Evolutionary conservation across 1,139 yeast genomes (phyloP).

Genomic region (Lodderomyces metapsilosis): DNA sequence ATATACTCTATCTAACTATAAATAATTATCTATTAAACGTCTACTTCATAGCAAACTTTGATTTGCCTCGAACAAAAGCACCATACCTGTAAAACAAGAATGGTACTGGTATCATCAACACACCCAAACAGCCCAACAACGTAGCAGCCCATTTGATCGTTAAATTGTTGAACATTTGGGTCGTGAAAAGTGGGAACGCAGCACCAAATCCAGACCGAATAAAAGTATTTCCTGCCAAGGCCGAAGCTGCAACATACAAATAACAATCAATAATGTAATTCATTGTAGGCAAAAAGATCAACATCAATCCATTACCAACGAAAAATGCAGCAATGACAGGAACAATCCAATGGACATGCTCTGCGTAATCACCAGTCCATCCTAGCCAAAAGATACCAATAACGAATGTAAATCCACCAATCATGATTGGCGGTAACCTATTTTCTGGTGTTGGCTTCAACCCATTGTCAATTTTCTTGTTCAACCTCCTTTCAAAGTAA

Average conservation of each 20-base stretch:
- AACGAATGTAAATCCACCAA: slow-evolving; percentile 67
- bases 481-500: slow-evolving; percentile 19
- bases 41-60: slow-evolving; percentile 56
- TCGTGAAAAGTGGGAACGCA: slow-evolving; percentile 49
- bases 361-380: slow-evolving; percentile 76
- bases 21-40: neutral
- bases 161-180: slow-evolving; percentile 71
- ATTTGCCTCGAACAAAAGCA: slow-evolving; percentile 52
- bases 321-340: slow-evolving; percentile 73
- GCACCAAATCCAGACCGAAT: slow-evolving; percentile 60
- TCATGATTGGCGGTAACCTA: slow-evolving; percentile 70
- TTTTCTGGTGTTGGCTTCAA: slow-evolving; percentile 75
- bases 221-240: slow-evolving; percentile 84
- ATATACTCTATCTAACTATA: too few species aligned
- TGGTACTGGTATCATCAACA: too few species aligned
- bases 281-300: slow-evolving; percentile 73
- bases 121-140: slow-evolving; percentile 68
- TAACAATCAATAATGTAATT: slow-evolving; percentile 82
- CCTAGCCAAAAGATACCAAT: slow-evolving; percentile 81
- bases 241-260: slow-evolving; percentile 79
- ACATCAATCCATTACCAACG: slow-evolving; percentile 71
- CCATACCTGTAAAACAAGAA: slow-evolving; percentile 68
- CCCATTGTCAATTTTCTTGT: slow-evolving; percentile 36
- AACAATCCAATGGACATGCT: slow-evolving; percentile 74
- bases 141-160: slow-evolving; percentile 84